Conservation (phyloP, 306 rosid genomes). For the Coriaria nepalensis region DNA sequence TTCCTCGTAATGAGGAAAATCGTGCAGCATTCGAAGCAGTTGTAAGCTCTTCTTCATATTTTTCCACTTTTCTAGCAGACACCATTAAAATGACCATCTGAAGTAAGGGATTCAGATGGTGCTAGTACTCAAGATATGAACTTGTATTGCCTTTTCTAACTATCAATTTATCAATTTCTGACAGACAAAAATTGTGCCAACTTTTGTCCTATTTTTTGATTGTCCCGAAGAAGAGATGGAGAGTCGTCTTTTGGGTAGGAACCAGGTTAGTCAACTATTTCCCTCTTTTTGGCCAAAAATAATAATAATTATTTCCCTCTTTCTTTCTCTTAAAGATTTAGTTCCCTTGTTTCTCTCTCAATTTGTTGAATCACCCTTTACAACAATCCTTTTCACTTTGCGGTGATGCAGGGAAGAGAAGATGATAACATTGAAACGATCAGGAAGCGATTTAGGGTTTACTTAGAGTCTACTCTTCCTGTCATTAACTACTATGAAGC, state of each 20-base stretch:
- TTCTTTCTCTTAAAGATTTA: neutral
- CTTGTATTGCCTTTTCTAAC: neutral
- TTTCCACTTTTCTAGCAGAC: slow-evolving; percentile 1
- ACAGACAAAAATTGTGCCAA: slow-evolving; percentile 80
- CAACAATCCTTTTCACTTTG: slow-evolving; percentile 2
- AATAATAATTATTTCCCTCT: slow-evolving; percentile 7
- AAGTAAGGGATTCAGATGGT: neutral
- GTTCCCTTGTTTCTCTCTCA: neutral
- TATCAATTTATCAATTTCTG: neutral
- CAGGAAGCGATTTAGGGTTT: slow-evolving; percentile 87
- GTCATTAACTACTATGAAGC: slow-evolving; percentile 66
- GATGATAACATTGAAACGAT: slow-evolving; percentile 93
- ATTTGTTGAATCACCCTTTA: neutral
- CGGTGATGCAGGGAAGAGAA: slow-evolving; percentile 61
- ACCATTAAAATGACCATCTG: neutral
- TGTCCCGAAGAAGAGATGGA: slow-evolving; percentile 91
- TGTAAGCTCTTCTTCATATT: slow-evolving; percentile 32
- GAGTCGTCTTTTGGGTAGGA: slow-evolving; percentile 69
- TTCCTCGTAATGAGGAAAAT: slow-evolving; percentile 98
- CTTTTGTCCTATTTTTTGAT: slow-evolving; percentile 70
- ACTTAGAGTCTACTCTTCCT: slow-evolving; percentile 74
- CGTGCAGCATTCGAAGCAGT: slow-evolving; percentile 92
- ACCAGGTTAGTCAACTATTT: slow-evolving; percentile 43
- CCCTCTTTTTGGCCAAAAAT: too few species aligned
- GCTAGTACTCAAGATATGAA: neutral